Evolutionary conservation across 2,329 filamentous ascomycete species (phyloP).

Genomic region (Parastagonospora avenae): DNA sequence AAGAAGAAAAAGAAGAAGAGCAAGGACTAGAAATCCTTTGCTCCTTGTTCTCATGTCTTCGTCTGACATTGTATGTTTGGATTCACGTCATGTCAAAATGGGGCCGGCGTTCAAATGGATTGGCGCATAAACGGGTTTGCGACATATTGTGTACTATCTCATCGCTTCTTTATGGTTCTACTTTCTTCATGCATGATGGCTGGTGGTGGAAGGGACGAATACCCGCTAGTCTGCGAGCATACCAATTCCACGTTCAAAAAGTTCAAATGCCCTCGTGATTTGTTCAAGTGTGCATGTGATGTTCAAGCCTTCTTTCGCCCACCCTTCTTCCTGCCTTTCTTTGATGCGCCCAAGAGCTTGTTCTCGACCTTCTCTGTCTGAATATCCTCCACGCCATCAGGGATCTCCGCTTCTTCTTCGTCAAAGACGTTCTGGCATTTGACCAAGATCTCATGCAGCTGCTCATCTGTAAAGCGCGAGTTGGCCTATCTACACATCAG

Average conservation of each 20-base stretch:
- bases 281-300: not conserved
- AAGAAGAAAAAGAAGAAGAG: conserved; percentile 68
- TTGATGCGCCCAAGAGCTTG: conserved; percentile 36
- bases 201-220: conserved; percentile 23
- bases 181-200: conserved; percentile 24
- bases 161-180: conserved; percentile 6
- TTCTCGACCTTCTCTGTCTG: conserved; percentile 35
- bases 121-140: conserved; percentile 20
- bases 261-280: too few species aligned
- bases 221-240: conserved; percentile 23
- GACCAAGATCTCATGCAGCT: conserved; percentile 36
- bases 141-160: conserved; percentile 16
- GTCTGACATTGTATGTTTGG: conserved; percentile 15
- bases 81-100: conserved; percentile 21
- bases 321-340: conserved; percentile 25
- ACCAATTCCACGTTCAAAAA: conserved; percentile 15
- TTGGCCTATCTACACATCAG: conserved; percentile 21
- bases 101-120: conserved; percentile 21
- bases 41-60: not conserved
- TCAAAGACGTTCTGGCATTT: conserved; percentile 36
- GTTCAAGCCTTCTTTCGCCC: conserved; percentile 13
- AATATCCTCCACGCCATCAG: conserved; percentile 30
- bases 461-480: conserved; percentile 35
- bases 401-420: conserved; percentile 37
- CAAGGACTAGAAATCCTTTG: conserved; percentile 38